These are phyloP conservation scores for Giardia duodenalis DNA, from an alignment of 208 protist genomes.

Conservation along the genomic window DNA sequence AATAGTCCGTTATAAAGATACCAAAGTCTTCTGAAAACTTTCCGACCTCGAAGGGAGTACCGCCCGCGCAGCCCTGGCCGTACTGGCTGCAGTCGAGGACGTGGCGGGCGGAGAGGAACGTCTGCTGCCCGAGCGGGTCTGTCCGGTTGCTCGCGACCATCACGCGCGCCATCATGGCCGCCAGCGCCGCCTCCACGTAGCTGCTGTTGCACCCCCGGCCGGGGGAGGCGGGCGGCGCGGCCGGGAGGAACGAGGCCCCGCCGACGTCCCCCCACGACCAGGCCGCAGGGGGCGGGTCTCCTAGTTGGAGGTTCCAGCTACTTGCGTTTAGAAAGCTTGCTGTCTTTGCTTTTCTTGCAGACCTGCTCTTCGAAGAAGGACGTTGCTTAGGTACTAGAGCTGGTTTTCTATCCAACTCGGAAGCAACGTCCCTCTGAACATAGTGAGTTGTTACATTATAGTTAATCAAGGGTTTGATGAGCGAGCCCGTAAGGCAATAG, in stretches of 20 bases:
- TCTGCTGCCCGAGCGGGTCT: background rate
- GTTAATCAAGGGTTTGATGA: too few relatives aligned
- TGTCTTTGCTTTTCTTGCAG: too few relatives aligned
- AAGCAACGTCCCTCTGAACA: too few relatives aligned
- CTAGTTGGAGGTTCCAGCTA: too few relatives aligned
- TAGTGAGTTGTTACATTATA: too few relatives aligned
- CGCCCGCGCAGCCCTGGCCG: background rate
- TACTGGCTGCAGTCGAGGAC: conserved; percentile 2
- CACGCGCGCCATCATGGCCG: background rate
- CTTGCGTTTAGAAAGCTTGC: too few relatives aligned
- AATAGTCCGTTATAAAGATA: background rate
- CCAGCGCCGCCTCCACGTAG: background rate
- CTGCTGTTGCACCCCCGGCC: background rate
- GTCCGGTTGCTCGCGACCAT: background rate
- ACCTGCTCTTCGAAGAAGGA: too few relatives aligned
- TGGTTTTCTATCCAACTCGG: too few relatives aligned
- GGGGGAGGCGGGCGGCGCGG: background rate
- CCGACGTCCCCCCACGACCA: background rate
- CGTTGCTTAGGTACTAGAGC: too few relatives aligned
- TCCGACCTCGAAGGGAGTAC: background rate
- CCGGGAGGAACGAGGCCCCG: background rate
- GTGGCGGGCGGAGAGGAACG: background rate
- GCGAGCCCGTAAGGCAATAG: too few relatives aligned
- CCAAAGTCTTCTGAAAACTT: conserved; percentile 3
- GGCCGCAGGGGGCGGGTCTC: too few relatives aligned